Evolutionary conservation across 163 green algal species (phyloP).

Genomic region (Picocystis sp.): DNA sequence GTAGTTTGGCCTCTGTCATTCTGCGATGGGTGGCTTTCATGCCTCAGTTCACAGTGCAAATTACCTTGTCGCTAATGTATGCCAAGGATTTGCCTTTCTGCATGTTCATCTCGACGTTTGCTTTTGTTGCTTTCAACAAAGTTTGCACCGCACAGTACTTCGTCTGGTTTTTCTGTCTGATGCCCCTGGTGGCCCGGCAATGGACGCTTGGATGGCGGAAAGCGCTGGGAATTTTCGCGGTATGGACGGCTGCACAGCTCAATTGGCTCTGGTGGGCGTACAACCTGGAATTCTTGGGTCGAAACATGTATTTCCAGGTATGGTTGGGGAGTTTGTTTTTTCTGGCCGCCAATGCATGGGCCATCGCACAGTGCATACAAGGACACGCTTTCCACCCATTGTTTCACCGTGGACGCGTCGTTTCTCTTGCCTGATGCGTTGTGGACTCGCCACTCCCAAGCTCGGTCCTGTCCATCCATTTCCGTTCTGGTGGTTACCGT

Average conservation of each 20-base stretch:
- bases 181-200: slow-evolving; percentile 53
- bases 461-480: no score
- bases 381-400: no score
- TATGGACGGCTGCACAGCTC: slow-evolving; percentile 41
- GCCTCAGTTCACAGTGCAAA: slow-evolving; percentile 13
- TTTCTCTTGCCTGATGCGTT: no score
- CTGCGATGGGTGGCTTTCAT: slow-evolving; percentile 10
- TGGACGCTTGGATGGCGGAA: neutral
- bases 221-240: neutral
- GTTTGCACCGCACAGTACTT: slow-evolving; percentile 88
- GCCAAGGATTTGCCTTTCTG: slow-evolving; percentile 42
- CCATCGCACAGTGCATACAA: no score
- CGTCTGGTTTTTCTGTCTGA: slow-evolving; percentile 76
- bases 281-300: slow-evolving; percentile 55
- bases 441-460: no score
- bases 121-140: slow-evolving; percentile 69
- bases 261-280: slow-evolving; percentile 81
- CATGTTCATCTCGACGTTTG: slow-evolving; percentile 53
- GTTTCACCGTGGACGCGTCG: no score
- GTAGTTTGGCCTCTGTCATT: neutral
- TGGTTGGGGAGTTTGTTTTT: slow-evolving; percentile 7
- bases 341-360: slow-evolving; percentile 3
- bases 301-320: neutral
- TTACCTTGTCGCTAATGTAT: slow-evolving; percentile 17
- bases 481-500: no score